A percentile compares a stretch with the other conserved stretches of the same genome.
Evolutionary conservation across 106 monocot genomes (phyloP).

Genomic region (Allium cepa): DNA sequence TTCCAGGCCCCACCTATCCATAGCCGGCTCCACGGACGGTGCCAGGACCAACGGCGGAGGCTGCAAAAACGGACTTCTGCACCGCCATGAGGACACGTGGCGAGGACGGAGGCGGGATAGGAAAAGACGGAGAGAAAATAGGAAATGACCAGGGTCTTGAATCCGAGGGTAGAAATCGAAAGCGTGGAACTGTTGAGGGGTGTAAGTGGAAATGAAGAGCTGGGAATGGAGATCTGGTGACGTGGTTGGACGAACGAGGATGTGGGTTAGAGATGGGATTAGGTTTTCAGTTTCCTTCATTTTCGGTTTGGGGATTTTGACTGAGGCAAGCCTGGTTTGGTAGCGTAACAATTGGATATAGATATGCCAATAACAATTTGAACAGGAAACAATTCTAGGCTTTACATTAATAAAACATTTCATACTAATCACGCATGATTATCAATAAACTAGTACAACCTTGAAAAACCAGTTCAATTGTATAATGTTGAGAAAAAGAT

Average conservation of each 20-base stretch:
- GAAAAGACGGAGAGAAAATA: constrained; percentile 23
- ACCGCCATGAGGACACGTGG: constrained; percentile 51
- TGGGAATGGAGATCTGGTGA: constrained; percentile 70
- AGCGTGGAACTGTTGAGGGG: constrained; percentile 24
- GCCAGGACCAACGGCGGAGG: constrained; percentile 54
- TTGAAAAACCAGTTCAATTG: no score
- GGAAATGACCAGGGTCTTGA: constrained; percentile 14
- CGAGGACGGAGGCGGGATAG: constrained; percentile 18
- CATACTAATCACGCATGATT: no score
- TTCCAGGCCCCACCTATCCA: constrained; percentile 24
- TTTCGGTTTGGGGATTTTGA: neutral
- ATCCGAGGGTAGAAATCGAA: constrained; percentile 53
- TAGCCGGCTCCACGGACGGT: constrained; percentile 28
- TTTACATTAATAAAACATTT: no score
- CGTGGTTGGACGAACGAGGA: constrained; percentile 37
- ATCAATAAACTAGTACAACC: no score
- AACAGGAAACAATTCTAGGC: no score
- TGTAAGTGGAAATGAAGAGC: constrained; percentile 50
- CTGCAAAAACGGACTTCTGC: constrained; percentile 62
- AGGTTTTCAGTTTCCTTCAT: neutral
- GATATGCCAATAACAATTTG: no score
- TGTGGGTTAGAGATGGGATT: constrained; percentile 41
- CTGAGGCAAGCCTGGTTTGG: no score
- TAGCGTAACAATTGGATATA: no score
- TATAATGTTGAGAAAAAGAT: no score